Evolutionary conservation across 2,329 filamentous ascomycete genomes (phyloP).

Genomic region (Phaeomoniella chlamydospora): DNA sequence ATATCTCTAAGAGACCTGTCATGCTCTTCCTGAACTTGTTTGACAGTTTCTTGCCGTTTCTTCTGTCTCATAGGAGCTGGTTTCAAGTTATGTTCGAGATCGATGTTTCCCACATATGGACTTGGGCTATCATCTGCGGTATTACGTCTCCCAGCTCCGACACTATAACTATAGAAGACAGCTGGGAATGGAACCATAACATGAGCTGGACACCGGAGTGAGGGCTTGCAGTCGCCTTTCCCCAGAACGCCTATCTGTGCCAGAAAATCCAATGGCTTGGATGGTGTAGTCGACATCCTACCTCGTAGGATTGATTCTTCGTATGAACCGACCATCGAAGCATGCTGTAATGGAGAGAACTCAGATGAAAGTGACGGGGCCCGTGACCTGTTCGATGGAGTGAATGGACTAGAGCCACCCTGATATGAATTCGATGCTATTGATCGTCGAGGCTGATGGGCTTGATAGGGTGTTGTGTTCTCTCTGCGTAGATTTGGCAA

Average conservation of each 20-base stretch:
- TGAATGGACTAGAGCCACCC: slow-evolving; percentile 15
- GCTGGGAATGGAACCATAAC: slow-evolving; percentile 84
- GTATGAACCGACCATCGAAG: slow-evolving; percentile 94
- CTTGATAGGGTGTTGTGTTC: slow-evolving; percentile 51
- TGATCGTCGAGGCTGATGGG: slow-evolving; percentile 65
- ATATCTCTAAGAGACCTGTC: slow-evolving; percentile 3
- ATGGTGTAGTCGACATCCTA: slow-evolving; percentile 92
- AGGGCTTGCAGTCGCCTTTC: slow-evolving; percentile 74
- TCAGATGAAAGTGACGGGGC: slow-evolving; percentile 64
- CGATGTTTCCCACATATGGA: slow-evolving; percentile 87
- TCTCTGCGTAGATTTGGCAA: slow-evolving; percentile 40
- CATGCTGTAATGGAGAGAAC: slow-evolving; percentile 64
- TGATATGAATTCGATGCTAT: slow-evolving; percentile 45
- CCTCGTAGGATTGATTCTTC: slow-evolving; percentile 92
- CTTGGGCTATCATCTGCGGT: slow-evolving; percentile 75
- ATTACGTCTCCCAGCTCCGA: slow-evolving; percentile 46
- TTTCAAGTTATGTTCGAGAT: slow-evolving; percentile 68
- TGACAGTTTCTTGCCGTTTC: slow-evolving; percentile 22
- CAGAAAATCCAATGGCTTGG: slow-evolving; percentile 79
- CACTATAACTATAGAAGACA: slow-evolving; percentile 87
- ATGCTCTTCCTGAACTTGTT: slow-evolving; percentile 1
- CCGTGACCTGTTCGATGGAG: slow-evolving; percentile 31
- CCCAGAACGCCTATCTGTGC: slow-evolving; percentile 92
- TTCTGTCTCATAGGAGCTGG: slow-evolving; percentile 18
- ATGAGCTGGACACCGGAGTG: slow-evolving; percentile 73